phyloP scores from a whole-genome alignment of 2,329 filamentous ascomycete genomes.

The Phialophora expanda region DNA sequence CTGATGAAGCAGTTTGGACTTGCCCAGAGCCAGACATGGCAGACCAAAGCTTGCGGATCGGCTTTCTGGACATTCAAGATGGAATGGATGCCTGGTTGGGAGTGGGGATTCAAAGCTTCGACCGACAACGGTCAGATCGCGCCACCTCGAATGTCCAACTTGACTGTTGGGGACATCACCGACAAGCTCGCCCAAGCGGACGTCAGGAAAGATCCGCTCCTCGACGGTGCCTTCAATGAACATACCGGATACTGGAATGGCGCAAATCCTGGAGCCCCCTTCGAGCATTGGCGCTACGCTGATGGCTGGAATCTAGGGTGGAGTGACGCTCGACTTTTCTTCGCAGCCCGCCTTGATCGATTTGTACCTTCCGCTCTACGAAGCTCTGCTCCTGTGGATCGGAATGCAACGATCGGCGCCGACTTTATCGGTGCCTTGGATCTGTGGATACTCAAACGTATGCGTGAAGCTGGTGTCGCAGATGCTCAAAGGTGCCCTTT shows the following conservation, averaged over 20 bases:
- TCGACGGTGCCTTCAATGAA: slow-evolving; percentile 46
- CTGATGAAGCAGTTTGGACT: slow-evolving; percentile 51
- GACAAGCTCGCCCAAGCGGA: slow-evolving; percentile 49
- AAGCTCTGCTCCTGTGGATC: slow-evolving; percentile 34
- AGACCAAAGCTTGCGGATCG: slow-evolving; percentile 56
- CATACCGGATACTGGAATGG: slow-evolving; percentile 60
- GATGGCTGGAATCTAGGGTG: slow-evolving; percentile 63
- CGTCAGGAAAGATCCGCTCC: slow-evolving; percentile 46
- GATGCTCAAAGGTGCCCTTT: slow-evolving; percentile 43
- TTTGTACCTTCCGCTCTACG: slow-evolving; percentile 38
- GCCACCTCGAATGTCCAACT: slow-evolving; percentile 47
- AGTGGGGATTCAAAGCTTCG: slow-evolving; percentile 65
- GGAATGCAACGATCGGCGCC: slow-evolving; percentile 38
- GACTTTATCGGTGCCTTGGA: slow-evolving; percentile 64
- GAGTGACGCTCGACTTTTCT: slow-evolving; percentile 60
- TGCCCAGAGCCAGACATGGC: slow-evolving; percentile 56
- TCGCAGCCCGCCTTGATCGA: slow-evolving; percentile 49
- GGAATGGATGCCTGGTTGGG: slow-evolving; percentile 66
- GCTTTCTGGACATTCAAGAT: slow-evolving; percentile 68
- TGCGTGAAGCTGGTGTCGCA: slow-evolving; percentile 57
- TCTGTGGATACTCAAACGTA: slow-evolving; percentile 62
- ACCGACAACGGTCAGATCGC: slow-evolving; percentile 53
- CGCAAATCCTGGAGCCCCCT: slow-evolving; percentile 51
- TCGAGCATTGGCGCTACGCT: slow-evolving; percentile 61
- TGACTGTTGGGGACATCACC: slow-evolving; percentile 48